Conservation (phyloP, 768 basidiomycete genomes). For the Lyophyllum shimeji region DNA sequence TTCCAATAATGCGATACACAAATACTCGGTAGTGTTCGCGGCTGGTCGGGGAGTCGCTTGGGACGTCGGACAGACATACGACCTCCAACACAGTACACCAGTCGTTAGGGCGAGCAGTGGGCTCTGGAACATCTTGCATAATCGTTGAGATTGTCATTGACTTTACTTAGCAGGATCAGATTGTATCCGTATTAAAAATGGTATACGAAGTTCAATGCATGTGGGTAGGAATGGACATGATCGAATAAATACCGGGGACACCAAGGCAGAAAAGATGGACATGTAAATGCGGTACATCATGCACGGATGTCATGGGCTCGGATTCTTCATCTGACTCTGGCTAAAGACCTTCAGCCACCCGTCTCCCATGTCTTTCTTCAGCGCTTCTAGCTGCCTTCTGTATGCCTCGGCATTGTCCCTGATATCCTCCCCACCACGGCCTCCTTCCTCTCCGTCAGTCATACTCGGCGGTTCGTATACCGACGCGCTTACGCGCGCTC, state of each 20-base stretch:
- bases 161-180: too few relatives aligned
- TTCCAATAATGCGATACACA: constrained; percentile 19
- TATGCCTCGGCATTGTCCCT: constrained; percentile 67
- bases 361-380: constrained; percentile 88
- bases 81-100: constrained; percentile 14
- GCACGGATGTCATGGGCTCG: constrained; percentile 6
- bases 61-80: constrained; percentile 19
- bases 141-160: not conserved
- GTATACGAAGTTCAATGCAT: not conserved
- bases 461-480: constrained; percentile 55
- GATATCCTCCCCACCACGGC: constrained; percentile 22
- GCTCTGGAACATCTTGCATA: constrained; percentile 2
- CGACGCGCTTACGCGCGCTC: constrained; percentile 58
- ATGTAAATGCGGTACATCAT: not conserved
- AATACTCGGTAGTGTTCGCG: constrained; percentile 25
- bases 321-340: constrained; percentile 43
- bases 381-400: constrained; percentile 73
- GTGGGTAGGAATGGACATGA: not conserved
- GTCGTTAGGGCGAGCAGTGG: constrained; percentile 8
- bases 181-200: not conserved
- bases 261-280: not conserved
- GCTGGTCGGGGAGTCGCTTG: constrained; percentile 22
- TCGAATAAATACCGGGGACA: not conserved
- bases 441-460: constrained; percentile 22
- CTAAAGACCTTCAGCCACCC: constrained; percentile 86